phyloP scores from a whole-genome alignment of 2,329 filamentous ascomycete genomes.

The Parastagonospora avenae region DNA sequence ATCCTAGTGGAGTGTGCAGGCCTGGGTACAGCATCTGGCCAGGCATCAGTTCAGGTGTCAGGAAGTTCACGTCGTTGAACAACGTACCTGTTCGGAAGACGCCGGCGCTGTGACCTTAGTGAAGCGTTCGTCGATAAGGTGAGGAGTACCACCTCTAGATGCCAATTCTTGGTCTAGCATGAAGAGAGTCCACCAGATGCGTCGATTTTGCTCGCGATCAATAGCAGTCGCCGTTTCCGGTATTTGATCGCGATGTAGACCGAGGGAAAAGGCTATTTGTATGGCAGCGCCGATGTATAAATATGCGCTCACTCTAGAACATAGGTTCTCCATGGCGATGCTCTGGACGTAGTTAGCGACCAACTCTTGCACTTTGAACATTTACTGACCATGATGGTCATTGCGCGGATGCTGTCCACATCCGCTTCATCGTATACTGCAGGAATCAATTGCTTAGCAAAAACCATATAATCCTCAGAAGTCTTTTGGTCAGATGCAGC shows the following conservation, averaged over 20 bases:
- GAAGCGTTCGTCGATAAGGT: constrained; percentile 40
- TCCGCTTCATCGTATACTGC: constrained; percentile 44
- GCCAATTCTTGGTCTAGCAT: constrained; percentile 44
- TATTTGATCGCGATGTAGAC: constrained; percentile 43
- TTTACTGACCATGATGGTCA: constrained; percentile 39
- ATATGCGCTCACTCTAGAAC: constrained; percentile 43
- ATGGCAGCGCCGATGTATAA: constrained; percentile 45
- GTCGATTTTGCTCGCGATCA: constrained; percentile 42
- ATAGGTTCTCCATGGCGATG: constrained; percentile 41
- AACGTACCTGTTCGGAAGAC: constrained; percentile 40
- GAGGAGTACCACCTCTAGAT: constrained; percentile 43
- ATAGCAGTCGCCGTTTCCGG: constrained; percentile 29
- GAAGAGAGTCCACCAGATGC: constrained; percentile 47
- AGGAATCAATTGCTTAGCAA: constrained; percentile 42
- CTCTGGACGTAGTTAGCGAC: constrained; percentile 27
- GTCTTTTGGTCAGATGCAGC: constrained; percentile 29
- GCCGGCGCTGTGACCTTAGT: constrained; percentile 37
- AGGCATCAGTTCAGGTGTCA: background rate
- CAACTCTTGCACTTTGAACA: background rate
- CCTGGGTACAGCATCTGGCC: constrained; percentile 38
- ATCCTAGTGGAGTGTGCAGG: constrained; percentile 41
- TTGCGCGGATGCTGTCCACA: constrained; percentile 43
- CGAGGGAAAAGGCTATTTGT: constrained; percentile 45
- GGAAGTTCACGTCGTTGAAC: background rate
- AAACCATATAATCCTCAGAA: constrained; percentile 39